Evolutionary conservation across 805 yeast species (phyloP).

Genomic region (Candida anglica): DNA sequence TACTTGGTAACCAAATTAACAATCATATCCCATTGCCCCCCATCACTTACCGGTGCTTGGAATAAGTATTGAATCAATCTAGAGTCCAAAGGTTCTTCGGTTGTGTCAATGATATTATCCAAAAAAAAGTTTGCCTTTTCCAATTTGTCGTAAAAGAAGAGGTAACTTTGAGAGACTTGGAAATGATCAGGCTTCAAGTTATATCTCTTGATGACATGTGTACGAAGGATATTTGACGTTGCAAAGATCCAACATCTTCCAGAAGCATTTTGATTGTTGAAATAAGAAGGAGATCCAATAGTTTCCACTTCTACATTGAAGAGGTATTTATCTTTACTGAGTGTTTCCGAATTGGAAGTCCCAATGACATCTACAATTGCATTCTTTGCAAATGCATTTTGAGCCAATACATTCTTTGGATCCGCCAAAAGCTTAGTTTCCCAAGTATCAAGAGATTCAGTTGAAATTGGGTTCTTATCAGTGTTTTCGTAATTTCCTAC

Average conservation of each 20-base stretch:
- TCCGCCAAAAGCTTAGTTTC: conserved; percentile 39
- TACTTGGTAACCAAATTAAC: conserved; percentile 73
- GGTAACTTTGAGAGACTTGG: conserved; percentile 73
- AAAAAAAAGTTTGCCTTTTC: conserved; percentile 81
- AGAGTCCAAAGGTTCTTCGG: conserved; percentile 61
- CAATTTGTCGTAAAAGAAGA: conserved; percentile 81
- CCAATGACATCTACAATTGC: conserved; percentile 41
- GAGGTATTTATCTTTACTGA: conserved; percentile 24
- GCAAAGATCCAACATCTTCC: conserved; percentile 94
- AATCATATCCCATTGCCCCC: conserved; percentile 88
- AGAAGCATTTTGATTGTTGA: conserved; percentile 60
- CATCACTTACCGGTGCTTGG: conserved; percentile 68
- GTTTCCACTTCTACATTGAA: conserved; percentile 34
- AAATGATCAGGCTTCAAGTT: conserved; percentile 51
- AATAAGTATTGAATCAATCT: conserved; percentile 66
- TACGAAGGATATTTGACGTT: conserved; percentile 67
- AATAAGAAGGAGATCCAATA: conserved; percentile 31
- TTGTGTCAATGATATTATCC: conserved; percentile 71
- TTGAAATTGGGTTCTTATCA: conserved; percentile 20
- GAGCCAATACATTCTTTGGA: conserved; percentile 49
- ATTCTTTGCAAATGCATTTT: conserved; percentile 50
- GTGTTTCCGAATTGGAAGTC: conserved; percentile 18
- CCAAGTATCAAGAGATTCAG: conserved; percentile 39
- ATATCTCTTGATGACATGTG: conserved; percentile 56
- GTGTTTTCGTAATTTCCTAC: conserved; percentile 1